Conservation (phyloP, 768 basidiomycete species). For the Pisolithus tinctorius region DNA sequence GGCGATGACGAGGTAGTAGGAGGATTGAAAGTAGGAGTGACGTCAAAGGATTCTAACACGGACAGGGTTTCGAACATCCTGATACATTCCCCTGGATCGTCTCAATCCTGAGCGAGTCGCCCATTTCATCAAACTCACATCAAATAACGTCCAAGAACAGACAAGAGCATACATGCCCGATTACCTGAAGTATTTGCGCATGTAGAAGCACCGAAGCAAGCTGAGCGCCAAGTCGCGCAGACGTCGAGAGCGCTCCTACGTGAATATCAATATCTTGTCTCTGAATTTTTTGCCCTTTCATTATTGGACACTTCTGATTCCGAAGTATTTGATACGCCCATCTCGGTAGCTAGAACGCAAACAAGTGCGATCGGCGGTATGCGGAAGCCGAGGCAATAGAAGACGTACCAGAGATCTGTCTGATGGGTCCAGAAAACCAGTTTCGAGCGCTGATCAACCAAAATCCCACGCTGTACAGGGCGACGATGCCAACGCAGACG, state of each 20-base stretch:
- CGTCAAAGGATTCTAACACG: too few species aligned
- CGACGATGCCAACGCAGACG: slow-evolving; percentile 71
- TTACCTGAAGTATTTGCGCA: too few species aligned
- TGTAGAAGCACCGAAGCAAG: too few species aligned
- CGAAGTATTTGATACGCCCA: not conserved
- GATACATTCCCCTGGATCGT: too few species aligned
- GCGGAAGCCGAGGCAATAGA: not conserved
- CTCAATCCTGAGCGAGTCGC: too few species aligned
- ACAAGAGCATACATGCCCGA: too few species aligned
- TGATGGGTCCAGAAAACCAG: slow-evolving; percentile 68
- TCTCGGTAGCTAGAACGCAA: not conserved
- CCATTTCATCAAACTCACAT: too few species aligned
- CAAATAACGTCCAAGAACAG: too few species aligned
- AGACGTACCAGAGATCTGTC: slow-evolving; percentile 51
- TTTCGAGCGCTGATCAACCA: slow-evolving; percentile 67
- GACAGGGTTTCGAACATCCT: too few species aligned
- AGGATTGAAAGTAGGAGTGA: too few species aligned
- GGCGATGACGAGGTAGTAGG: too few species aligned
- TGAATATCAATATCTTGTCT: not conserved
- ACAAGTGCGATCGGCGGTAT: not conserved
- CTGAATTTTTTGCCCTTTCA: not conserved
- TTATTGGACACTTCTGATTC: not conserved
- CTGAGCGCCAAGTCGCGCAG: too few species aligned
- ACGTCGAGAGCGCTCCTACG: not conserved
- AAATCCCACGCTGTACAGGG: slow-evolving; percentile 56